Base-by-base conservation (phyloP, 2,329 filamentous ascomycete species). In the Aspergillus sp. region DNA sequence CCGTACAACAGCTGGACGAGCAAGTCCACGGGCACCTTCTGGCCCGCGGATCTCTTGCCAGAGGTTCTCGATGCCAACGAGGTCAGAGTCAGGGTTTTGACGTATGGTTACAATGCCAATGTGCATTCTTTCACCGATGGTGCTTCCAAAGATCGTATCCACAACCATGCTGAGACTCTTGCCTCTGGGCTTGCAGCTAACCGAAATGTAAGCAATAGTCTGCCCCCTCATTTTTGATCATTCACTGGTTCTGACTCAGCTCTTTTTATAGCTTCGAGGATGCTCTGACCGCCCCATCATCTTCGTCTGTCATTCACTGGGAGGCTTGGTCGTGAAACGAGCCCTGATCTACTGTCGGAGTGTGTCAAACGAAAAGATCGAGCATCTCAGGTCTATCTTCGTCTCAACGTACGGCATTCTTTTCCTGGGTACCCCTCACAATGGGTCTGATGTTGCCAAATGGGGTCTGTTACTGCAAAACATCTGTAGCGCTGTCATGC, bases 341-440 rank as follows among this genome's bases (percentile, higher is more conserved):
- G 82, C 83, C 1, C 67, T 90, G 38, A 74, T 86, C 39, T 82
- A 85, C 59, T 85, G 82, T 37, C 77, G 79, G 51, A 83, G 81
- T 54, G 61, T 86, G 9, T 73, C 71, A 6, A 75, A 74, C 33
- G 74, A 77, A 44, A 75, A 80, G 52, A 77, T 82, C 32, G 79
- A 86, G 47, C 76, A 85, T 43, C 74, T 81, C 31, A 77, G 84
- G 13, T 83, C 83, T 8, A 79, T 89, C 41, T 88, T 78, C 52
- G 76, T 88, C 7, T 88, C 84, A 1, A 90, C 86, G 0, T 90
- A 83, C 57, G 86, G 82, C 26, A 79, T 90, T 45, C 73, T 90
- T 30, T 90, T 90, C 60, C 73, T 90, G 27, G 86, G 86, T 10
- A 90, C 86, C 10, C 86, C 86, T 6, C 86, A 90, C 61, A 79